Conservation (phyloP, 208 protist genomes). For the Perkinsela sp. region DNA sequence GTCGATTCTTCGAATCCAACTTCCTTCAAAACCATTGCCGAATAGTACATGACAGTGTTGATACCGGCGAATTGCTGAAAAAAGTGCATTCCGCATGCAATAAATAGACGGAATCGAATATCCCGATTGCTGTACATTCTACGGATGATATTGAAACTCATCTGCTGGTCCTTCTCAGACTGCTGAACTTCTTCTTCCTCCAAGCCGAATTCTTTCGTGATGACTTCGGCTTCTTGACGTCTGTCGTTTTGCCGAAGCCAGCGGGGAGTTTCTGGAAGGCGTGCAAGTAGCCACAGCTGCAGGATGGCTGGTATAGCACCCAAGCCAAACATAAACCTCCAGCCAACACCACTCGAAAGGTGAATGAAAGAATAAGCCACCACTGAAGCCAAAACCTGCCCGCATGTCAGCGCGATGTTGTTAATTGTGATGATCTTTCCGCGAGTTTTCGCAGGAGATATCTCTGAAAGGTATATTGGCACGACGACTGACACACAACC, state of each 20-base stretch:
- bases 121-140: constrained; percentile 12
- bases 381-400: constrained; percentile 39
- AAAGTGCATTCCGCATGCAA: constrained; percentile 50
- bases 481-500: constrained; percentile 57
- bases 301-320: constrained; percentile 37
- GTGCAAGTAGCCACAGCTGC: constrained; percentile 37
- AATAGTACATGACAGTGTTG: constrained; percentile 78
- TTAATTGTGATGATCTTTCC: constrained; percentile 57
- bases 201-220: constrained; percentile 15
- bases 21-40: constrained; percentile 43
- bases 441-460: constrained; percentile 27
- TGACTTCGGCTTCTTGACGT: constrained; percentile 11
- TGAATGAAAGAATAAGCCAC: constrained; percentile 29
- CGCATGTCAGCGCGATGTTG: constrained; percentile 48
- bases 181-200: not conserved
- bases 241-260: constrained; percentile 30
- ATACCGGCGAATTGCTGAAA: constrained; percentile 68
- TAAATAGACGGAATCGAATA: constrained; percentile 26
- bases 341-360: constrained; percentile 42
- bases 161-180: not conserved
- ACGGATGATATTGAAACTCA: not conserved
- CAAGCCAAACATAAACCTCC: constrained; percentile 45
- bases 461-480: constrained; percentile 61
- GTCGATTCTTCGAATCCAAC: constrained; percentile 30
- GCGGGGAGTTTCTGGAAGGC: constrained; percentile 52